Conservation (phyloP, 345 rosid genomes). For the Bruguiera gymnorhiza region DNA sequence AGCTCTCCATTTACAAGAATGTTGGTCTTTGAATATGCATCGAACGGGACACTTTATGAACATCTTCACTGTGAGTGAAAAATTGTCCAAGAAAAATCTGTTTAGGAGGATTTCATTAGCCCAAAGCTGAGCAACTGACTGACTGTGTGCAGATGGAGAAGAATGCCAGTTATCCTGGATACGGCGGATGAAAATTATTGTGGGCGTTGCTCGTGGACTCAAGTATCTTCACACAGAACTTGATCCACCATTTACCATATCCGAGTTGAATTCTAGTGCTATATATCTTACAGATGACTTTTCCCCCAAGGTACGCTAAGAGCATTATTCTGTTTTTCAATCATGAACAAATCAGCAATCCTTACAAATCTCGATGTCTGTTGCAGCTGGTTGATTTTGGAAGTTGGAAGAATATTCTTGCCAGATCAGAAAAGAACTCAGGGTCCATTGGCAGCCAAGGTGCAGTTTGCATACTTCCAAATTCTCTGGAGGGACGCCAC, state of each 20-base stretch:
- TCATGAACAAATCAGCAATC: background rate
- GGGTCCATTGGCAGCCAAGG: constrained; percentile 74
- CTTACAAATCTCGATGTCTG: background rate
- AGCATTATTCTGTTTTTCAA: background rate
- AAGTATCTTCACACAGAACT: constrained; percentile 87
- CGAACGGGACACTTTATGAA: constrained; percentile 90
- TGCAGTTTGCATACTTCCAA: constrained; percentile 69
- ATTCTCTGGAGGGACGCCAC: constrained; percentile 66
- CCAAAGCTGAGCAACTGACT: constrained; percentile 19
- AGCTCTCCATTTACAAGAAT: constrained; percentile 82
- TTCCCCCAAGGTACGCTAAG: constrained; percentile 68
- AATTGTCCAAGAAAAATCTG: constrained; percentile 3
- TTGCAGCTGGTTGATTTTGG: constrained; percentile 93
- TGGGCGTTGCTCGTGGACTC: constrained; percentile 85
- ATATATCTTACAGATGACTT: constrained; percentile 96
- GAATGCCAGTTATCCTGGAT: constrained; percentile 83
- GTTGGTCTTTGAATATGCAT: constrained; percentile 93
- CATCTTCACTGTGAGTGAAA: constrained; percentile 85
- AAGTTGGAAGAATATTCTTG: constrained; percentile 91
- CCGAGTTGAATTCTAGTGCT: constrained; percentile 83
- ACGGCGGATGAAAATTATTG: constrained; percentile 78
- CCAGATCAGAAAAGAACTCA: constrained; percentile 81
- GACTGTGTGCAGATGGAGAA: constrained; percentile 69
- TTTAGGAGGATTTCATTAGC: constrained; percentile 2
- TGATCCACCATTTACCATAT: constrained; percentile 85